Base-by-base conservation (phyloP, 331 rosid species). In the Quercus tomentella region DNA sequence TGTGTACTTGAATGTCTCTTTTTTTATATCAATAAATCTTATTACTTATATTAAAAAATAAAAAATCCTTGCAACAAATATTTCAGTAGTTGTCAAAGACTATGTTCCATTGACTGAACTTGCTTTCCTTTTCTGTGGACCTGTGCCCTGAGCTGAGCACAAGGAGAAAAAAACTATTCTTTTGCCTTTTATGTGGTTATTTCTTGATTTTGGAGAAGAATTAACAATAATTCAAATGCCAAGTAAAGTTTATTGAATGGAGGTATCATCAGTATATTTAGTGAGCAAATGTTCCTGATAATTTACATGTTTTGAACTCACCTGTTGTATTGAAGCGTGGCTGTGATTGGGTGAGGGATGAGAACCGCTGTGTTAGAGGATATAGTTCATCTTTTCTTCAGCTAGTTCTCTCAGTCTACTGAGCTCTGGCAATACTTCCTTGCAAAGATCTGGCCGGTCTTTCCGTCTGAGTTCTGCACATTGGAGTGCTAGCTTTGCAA, bases 381-480 rank as follows among this genome's bases (percentile, higher is more conserved):
- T 22, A 77, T 31, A 4, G 58, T 22, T 74, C 85, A 83, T 84
- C 5, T 84, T 86, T 30, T 81, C 86, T 35, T 92, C 93, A 65
- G 90, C 98, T 67, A 91, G 55, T 35, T 91, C 98, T 82, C 86
- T 91, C 87, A 91, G 71, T 54, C 79, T 88, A 77, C 35, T 68
- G 7, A 94, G 93, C 82, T 85, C 79, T 16, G 97, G 97, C 81
- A 94, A 28, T 28, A 89, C 87, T 4, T 25, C 86, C 14, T 7
- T 73, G 21, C 82, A 85, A 65, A 94, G 97, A 83, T 94, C 97
- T 4, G 97, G 98, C 56, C 98, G 83, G 83, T 94, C 98, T 86
- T 87, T 94, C 62, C 98, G 85, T 76, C 97, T 85, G 45, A 94
- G 97, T 68, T 94, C 89, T 20, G 97, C 91, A 61, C 98, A 94